Evolutionary conservation across 768 basidiomycete species (phyloP).

Genomic region (Leccinum variicolor): DNA sequence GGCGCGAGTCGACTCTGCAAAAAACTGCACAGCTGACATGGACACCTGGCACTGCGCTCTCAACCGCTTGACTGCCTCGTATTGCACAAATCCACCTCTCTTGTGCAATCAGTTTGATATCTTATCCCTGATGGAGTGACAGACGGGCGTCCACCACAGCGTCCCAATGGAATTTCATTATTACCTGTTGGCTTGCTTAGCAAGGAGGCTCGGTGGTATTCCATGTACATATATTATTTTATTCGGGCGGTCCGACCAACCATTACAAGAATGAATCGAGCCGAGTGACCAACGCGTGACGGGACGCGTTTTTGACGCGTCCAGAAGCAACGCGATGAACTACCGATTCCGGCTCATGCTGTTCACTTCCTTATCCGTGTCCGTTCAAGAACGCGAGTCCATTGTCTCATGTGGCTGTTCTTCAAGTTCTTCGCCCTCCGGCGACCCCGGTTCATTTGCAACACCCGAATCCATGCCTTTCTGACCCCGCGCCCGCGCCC

Average conservation of each 20-base stretch:
- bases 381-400: conserved; percentile 14
- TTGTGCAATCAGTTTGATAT: conserved; percentile 8
- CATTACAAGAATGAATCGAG: conserved; percentile 13
- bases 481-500: conserved; percentile 19
- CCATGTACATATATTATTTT: conserved; percentile 7
- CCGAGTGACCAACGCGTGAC: conserved; percentile 23
- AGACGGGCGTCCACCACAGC: not conserved
- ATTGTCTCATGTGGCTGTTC: conserved; percentile 24
- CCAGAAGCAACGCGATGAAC: conserved; percentile 7
- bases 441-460: conserved; percentile 25
- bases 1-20: not conserved
- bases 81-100: not conserved
- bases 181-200: not conserved
- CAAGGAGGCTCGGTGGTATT: conserved; percentile 14
- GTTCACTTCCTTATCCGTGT: conserved; percentile 18
- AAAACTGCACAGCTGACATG: not conserved
- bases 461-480: conserved; percentile 19
- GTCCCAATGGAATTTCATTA: conserved; percentile 14
- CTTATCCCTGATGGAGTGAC: conserved; percentile 3
- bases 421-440: conserved; percentile 18
- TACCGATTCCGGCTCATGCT: conserved; percentile 11
- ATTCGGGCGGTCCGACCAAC: not conserved
- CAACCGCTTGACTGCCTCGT: not conserved
- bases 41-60: not conserved
- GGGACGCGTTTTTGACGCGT: conserved; percentile 25